Base-by-base conservation (phyloP, 768 basidiomycete genomes). In the Tubosaeta sp. region DNA sequence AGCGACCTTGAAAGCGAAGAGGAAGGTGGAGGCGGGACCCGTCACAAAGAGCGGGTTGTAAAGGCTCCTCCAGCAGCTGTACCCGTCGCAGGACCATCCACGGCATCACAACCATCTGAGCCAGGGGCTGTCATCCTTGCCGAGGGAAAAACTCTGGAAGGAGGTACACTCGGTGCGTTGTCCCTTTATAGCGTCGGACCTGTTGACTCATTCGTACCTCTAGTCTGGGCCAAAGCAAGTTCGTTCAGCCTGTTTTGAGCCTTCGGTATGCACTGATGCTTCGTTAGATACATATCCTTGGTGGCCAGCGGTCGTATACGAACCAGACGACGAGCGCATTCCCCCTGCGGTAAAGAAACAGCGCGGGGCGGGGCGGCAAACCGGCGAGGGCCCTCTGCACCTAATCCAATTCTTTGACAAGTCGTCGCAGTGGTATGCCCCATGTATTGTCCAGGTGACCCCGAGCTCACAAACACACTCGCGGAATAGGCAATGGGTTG, bases 181-280 rank as follows among this genome's bases (percentile, higher is more conserved):
- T 7, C 24, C 34, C 27, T 21, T 39, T 27, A 32, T 31, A 14
- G 29, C 11, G 11, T 25, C 22, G 6, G n/a, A 13, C 39, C 18
- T 16, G 7, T 43, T 57, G 13, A 56, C 29, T 40, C 46, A n/a
- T 34, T 29, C 21, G 34, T 32, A 1, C 49, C 10, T 21, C 16
- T 18, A 90, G 92, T 94, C 1, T 94, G 92, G 91, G 90, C 87
- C 0, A 93, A 92, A 76, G 72, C 79, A 49, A 73, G 86, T 85
- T 57, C 53, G 82, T 57, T 24, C 6, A 16, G 40, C 22, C 3
- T 9, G 1, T 38, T 27, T 25, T 8, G 2, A 12, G 9, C 14
- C 8, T 3, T 2, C 21, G 5, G 18, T 25, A 14, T 30, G 14
- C 29, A 14, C 49, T 68, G 47, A 61, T 9, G 12, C 50, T n/a